Conservation (phyloP, 306 rosid genomes). For the Albizia julibrissin region DNA sequence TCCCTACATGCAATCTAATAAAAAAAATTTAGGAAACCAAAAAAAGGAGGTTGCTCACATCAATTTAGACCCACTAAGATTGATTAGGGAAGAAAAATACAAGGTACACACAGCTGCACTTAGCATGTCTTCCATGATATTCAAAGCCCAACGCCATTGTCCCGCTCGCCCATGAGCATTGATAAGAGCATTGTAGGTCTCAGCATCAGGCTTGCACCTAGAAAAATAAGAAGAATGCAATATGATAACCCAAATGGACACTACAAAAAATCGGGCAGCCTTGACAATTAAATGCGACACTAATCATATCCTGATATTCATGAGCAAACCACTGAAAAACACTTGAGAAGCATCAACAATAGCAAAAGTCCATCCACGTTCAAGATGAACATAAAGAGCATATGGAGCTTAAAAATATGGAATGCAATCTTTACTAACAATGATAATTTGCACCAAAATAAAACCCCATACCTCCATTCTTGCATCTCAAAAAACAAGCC, state of each 20-base stretch:
- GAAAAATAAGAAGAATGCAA: constrained; percentile 15
- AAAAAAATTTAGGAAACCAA: constrained; percentile 10
- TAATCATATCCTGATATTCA: neutral
- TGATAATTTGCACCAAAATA: neutral
- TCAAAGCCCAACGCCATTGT: constrained; percentile 98
- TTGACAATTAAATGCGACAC: neutral
- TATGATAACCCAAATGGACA: neutral
- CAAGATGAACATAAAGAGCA: neutral
- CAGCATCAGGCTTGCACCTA: constrained; percentile 96
- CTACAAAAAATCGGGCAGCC: constrained; percentile 4
- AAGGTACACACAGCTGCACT: constrained; percentile 96
- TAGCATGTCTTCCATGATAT: constrained; percentile 95
- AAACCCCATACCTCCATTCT: constrained; percentile 64
- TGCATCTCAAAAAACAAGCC: constrained; percentile 97
- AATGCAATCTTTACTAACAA: neutral
- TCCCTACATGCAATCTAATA: constrained; percentile 25
- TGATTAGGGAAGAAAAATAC: constrained; percentile 65
- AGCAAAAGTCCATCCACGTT: neutral
- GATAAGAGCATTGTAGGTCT: constrained; percentile 84
- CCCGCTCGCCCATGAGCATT: constrained; percentile 93
- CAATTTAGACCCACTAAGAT: constrained; percentile 53
- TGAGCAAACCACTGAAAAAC: neutral
- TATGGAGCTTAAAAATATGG: neutral
- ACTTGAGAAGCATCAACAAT: neutral
- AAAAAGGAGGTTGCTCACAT: constrained; percentile 47